Percentiles rank a stretch among this genome's conserved stretches.
Conservation (phyloP, 2,329 filamentous ascomycete genomes). For the Arthrocladium fulminans region DNA sequence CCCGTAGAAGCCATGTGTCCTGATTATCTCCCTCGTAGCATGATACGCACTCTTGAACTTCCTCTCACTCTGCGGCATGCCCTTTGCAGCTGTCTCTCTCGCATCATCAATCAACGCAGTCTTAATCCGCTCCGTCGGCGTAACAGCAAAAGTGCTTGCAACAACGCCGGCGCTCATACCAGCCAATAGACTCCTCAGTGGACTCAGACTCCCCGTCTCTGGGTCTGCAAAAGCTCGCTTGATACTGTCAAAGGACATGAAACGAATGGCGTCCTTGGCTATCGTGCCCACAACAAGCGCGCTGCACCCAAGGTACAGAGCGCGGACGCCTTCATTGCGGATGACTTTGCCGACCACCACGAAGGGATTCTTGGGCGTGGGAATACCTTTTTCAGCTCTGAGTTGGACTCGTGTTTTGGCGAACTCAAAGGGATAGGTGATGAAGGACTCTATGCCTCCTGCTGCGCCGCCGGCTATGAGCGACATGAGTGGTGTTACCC, state of each 20-base stretch:
- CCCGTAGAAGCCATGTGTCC: constrained; percentile 43
- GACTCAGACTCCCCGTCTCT: constrained; percentile 49
- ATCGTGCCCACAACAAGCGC: constrained; percentile 53
- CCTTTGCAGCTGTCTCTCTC: constrained; percentile 27
- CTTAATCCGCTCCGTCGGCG: constrained; percentile 60
- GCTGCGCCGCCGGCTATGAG: constrained; percentile 44
- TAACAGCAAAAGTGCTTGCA: constrained; percentile 56
- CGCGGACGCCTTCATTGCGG: constrained; percentile 46
- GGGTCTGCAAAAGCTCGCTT: constrained; percentile 47
- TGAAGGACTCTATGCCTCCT: constrained; percentile 45
- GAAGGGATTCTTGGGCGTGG: constrained; percentile 49
- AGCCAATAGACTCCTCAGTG: constrained; percentile 49
- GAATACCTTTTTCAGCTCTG: constrained; percentile 30
- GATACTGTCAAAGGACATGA: constrained; percentile 58
- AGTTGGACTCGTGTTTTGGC: constrained; percentile 57
- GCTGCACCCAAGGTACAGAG: constrained; percentile 56
- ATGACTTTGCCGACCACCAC: constrained; percentile 47
- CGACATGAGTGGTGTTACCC: constrained; percentile 35
- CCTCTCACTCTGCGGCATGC: constrained; percentile 20
- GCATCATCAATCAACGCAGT: constrained; percentile 59
- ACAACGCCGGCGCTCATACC: constrained; percentile 57
- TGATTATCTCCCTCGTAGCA: constrained; percentile 41
- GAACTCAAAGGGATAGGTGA: constrained; percentile 54
- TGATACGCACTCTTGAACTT: constrained; percentile 45
- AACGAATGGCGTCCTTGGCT: constrained; percentile 57